Evolutionary conservation across 2,329 filamentous ascomycete genomes (phyloP).

Genomic region (Apiospora saccharicola): DNA sequence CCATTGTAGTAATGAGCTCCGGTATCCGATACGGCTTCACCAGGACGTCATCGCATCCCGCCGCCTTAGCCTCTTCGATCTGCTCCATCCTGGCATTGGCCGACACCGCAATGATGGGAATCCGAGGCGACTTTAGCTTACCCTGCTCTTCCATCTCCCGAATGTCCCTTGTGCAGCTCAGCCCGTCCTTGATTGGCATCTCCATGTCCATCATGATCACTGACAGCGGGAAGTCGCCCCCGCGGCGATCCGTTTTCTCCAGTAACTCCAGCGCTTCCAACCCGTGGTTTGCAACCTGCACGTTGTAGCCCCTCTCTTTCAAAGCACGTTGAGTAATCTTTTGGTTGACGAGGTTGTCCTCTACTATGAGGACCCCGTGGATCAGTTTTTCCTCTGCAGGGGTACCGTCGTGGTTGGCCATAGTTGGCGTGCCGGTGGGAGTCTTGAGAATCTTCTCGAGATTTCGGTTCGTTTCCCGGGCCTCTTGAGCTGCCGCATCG

Average conservation of each 20-base stretch:
- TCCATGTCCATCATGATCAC: constrained; percentile 80
- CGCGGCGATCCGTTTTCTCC: constrained; percentile 32
- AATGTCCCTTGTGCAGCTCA: constrained; percentile 71
- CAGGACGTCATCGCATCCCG: constrained; percentile 69
- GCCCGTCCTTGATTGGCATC: constrained; percentile 77
- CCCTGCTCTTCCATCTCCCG: constrained; percentile 65
- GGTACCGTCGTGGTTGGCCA: constrained; percentile 27
- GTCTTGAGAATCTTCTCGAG: constrained; percentile 39
- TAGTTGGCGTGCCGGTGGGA: constrained; percentile 25
- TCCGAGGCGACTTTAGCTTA: constrained; percentile 56
- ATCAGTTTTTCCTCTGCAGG: constrained; percentile 40
- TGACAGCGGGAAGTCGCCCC: constrained; percentile 52
- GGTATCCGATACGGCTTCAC: constrained; percentile 75
- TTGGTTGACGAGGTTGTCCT: constrained; percentile 73
- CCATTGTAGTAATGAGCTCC: constrained; percentile 67
- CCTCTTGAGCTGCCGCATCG: constrained; percentile 49
- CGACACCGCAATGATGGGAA: constrained; percentile 72
- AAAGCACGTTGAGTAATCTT: constrained; percentile 68
- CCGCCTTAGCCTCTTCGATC: constrained; percentile 56
- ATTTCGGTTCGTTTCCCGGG: constrained; percentile 37
- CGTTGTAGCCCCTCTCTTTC: constrained; percentile 63
- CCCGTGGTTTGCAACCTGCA: constrained; percentile 68
- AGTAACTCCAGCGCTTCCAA: constrained; percentile 61
- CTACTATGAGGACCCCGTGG: constrained; percentile 65
- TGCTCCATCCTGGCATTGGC: constrained; percentile 73